Percentiles rank a stretch among this genome's conserved stretches.
phyloP scores from a whole-genome alignment of 2,329 filamentous ascomycete genomes.

The Trichoderma atrobrunneum region DNA sequence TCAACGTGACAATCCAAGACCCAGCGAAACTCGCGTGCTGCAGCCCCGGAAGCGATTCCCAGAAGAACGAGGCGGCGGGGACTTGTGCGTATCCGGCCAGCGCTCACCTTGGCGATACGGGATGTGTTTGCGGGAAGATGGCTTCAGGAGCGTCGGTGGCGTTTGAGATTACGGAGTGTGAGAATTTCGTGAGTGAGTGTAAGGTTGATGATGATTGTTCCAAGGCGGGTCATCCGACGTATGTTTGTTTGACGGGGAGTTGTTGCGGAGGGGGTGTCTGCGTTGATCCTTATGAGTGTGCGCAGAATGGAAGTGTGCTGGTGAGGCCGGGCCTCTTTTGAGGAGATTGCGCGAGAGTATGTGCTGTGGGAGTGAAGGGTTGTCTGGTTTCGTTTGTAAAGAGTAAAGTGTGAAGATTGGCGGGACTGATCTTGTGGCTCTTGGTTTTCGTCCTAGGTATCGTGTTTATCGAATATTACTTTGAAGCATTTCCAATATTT shows the following conservation, averaged over 20 bases:
- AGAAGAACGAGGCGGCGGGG: conserved; percentile 19
- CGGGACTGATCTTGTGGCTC: not conserved
- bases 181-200: conserved; percentile 32
- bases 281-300: conserved; percentile 37
- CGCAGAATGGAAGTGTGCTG: conserved; percentile 33
- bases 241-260: conserved; percentile 35
- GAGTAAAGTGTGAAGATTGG: not conserved
- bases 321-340: conserved; percentile 23
- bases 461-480: not conserved
- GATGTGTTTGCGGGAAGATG: conserved; percentile 37
- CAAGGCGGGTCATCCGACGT: conserved; percentile 25
- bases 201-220: conserved; percentile 29
- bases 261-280: conserved; percentile 38
- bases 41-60: conserved; percentile 27
- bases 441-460: not conserved
- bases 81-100: conserved; percentile 33
- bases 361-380: not conserved
- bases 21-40: conserved; percentile 35
- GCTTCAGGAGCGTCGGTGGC: conserved; percentile 28
- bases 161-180: conserved; percentile 36
- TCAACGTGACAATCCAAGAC: conserved; percentile 37
- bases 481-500: not conserved
- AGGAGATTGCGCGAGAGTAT: not conserved
- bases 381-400: not conserved
- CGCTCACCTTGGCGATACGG: conserved; percentile 31